phyloP scores from a whole-genome alignment of 78 protist genomes.

The Dictyostelium firmibasis region DNA sequence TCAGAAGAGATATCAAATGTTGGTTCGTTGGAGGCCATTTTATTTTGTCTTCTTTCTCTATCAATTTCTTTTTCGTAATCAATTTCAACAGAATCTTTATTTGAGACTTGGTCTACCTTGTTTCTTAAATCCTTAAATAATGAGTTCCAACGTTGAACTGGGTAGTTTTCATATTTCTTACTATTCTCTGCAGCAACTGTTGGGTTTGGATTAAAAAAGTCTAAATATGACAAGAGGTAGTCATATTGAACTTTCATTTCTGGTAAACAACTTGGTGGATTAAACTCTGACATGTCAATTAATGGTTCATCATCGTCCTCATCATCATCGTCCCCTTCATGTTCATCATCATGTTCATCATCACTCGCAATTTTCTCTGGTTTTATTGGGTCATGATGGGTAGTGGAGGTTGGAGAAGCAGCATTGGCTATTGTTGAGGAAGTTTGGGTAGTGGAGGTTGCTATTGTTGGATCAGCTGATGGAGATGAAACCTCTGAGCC shows the following conservation, averaged over 20 bases:
- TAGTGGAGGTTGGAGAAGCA: not conserved
- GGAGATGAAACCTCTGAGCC: not conserved
- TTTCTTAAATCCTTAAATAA: slow-evolving; percentile 43
- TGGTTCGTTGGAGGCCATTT: slow-evolving; percentile 51
- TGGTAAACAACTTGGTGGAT: slow-evolving; percentile 43
- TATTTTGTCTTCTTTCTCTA: slow-evolving; percentile 57
- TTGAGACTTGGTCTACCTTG: slow-evolving; percentile 36
- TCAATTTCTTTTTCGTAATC: slow-evolving; percentile 28
- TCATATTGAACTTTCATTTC: slow-evolving; percentile 67
- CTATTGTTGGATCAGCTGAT: not conserved
- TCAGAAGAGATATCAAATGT: slow-evolving; percentile 47
- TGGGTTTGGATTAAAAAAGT: slow-evolving; percentile 62
- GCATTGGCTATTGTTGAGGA: not conserved
- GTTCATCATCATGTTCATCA: not conserved
- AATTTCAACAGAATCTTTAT: slow-evolving; percentile 20
- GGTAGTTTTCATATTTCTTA: slow-evolving; percentile 66
- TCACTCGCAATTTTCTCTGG: not conserved
- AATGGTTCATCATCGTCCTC: not conserved
- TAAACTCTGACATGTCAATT: slow-evolving; percentile 41
- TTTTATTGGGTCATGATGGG: not conserved
- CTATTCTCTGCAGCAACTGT: slow-evolving; percentile 27
- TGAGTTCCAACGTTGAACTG: slow-evolving; percentile 70
- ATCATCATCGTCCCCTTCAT: not conserved
- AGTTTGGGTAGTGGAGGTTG: not conserved
- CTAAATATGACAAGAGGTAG: slow-evolving; percentile 52